phyloP scores from a whole-genome alignment of 345 rosid genomes.

The Murraya paniculata region DNA sequence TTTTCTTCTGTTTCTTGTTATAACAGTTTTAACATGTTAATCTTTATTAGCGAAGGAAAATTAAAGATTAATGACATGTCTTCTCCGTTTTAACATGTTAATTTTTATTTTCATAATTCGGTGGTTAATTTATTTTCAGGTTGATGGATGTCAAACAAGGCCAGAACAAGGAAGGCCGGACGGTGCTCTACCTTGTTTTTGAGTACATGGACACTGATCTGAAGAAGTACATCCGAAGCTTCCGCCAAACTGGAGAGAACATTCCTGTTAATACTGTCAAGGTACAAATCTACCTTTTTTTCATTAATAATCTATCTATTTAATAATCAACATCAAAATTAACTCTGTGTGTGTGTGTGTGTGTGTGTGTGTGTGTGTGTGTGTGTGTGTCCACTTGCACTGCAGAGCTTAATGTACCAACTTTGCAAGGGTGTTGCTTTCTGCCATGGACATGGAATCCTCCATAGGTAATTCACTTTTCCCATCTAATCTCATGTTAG shows the following conservation, averaged over 20 bases:
- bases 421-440: slow-evolving; percentile 92
- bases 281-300: slow-evolving; percentile 29
- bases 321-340: not conserved
- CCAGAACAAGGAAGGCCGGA: slow-evolving; percentile 81
- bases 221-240: slow-evolving; percentile 75
- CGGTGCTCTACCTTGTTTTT: slow-evolving; percentile 83
- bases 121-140: slow-evolving; percentile 28
- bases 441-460: slow-evolving; percentile 93
- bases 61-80: not conserved
- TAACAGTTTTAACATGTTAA: not conserved
- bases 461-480: slow-evolving; percentile 65
- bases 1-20: not conserved
- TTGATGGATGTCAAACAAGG: slow-evolving; percentile 94
- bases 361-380: too few relatives aligned
- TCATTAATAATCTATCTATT: too few relatives aligned
- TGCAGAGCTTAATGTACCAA: slow-evolving; percentile 94
- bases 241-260: slow-evolving; percentile 56
- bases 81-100: not conserved
- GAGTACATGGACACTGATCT: slow-evolving; percentile 94
- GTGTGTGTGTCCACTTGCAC: too few relatives aligned
- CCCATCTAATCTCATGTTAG: not conserved
- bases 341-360: too few relatives aligned
- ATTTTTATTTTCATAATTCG: not conserved
- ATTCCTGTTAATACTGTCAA: slow-evolving; percentile 53
- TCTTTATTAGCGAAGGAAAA: not conserved